Evolutionary conservation across 768 basidiomycete species (phyloP), one percentile per base, ranked within the genome.

Genomic region (Trametes sanguinea): DNA sequence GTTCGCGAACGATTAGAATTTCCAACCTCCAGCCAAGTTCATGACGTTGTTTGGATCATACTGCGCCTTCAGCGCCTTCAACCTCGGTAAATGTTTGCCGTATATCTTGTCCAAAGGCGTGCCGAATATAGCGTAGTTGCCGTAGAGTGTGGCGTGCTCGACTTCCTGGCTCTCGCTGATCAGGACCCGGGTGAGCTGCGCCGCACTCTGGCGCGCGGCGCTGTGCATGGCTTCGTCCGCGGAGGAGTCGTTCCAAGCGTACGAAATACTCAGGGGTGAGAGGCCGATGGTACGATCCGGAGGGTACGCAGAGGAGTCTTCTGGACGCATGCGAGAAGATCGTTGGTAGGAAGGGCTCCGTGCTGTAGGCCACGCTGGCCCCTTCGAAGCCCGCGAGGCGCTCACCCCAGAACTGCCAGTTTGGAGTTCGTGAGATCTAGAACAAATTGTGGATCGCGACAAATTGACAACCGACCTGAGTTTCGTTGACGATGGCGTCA

Each of bases 1-100:
- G 22, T 22, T 22, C 22, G 22, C 22, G 22, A 22, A 22, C 22
- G 22, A 22, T 64, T 54, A 67, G 17, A 72, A 54, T 72, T 86
- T 88, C 71, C 80, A 88, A 6, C 87, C 88, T 4, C 87, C 87
- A n/a, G 87, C 78, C 16, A 87, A 79, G 14, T 78, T 80, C 86
- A 90, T 89, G 44, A 88, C 77, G 66, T 83, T 78, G 8, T 73
- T 51, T 0, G 87, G 87, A 69, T 90, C 88, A 54, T 83, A 76
- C 22, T 51, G 57, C 58, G 62, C 67, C 67, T 82, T 84, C 14
- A 87, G 69, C 10, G 54, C 61, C 54, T 68, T 62, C 61, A 88
- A 65, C 52, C 50, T 69, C 13, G 69, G 68, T 2, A 89, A 50
- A 59, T 86, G 83, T 2, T 44, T 64, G 2, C 84, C 85, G 64